Conservation (phyloP, 2,329 filamentous ascomycete species). For the Arthroderma sp. region DNA sequence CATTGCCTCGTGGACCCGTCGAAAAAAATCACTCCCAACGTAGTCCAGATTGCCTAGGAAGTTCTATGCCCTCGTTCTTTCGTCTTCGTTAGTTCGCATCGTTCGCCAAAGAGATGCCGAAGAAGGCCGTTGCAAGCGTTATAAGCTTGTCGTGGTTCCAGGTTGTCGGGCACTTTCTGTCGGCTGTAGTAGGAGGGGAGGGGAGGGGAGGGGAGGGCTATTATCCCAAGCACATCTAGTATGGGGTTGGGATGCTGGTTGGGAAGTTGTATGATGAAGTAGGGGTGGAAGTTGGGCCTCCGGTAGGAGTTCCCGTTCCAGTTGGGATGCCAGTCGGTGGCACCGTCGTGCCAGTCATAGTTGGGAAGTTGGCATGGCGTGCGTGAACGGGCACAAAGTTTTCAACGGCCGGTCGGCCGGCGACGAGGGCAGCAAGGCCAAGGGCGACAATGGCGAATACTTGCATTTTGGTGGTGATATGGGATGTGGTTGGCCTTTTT, state of each 20-base stretch:
- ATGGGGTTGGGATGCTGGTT: slow-evolving; percentile 1
- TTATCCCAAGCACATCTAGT: not conserved
- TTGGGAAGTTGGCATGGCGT: not conserved
- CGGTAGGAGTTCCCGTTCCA: not conserved
- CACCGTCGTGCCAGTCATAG: slow-evolving; percentile 17
- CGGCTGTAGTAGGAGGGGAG: too few species aligned
- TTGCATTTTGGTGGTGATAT: slow-evolving; percentile 5
- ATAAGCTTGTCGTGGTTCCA: too few species aligned
- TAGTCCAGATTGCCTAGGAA: too few species aligned
- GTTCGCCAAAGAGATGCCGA: too few species aligned
- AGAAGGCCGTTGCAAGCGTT: too few species aligned
- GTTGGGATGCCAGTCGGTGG: slow-evolving; percentile 7
- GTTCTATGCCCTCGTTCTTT: too few species aligned
- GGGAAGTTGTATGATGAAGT: slow-evolving; percentile 1
- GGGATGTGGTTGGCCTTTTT: not conserved
- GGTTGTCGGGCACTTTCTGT: too few species aligned
- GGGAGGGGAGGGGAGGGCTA: too few species aligned
- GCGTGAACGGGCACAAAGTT: not conserved
- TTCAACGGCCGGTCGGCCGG: slow-evolving; percentile 1
- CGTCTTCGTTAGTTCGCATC: too few species aligned
- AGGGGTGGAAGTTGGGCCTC: slow-evolving; percentile 1
- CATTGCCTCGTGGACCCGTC: too few species aligned
- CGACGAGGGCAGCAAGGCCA: slow-evolving; percentile 3
- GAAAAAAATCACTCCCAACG: too few species aligned
- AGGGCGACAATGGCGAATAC: slow-evolving; percentile 4